A percentile compares a stretch with the other conserved stretches of the same genome.
These are phyloP conservation scores for Cyclotella sp. DNA, from an alignment of 108 stramenopile species.

Conservation along the genomic window DNA sequence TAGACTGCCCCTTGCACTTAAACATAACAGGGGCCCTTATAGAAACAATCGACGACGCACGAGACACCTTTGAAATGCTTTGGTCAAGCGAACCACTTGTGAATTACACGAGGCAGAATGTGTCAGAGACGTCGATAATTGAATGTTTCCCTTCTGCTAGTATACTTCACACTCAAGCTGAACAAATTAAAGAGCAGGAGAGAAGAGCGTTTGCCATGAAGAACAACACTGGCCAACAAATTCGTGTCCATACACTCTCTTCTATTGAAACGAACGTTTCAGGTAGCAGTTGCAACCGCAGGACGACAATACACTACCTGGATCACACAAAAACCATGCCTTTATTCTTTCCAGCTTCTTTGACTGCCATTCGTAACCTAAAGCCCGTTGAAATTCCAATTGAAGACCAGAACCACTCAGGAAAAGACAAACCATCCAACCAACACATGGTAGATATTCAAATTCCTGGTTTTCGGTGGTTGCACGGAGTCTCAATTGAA, in stretches of 20 bases:
- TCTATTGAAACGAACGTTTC: constrained; percentile 18
- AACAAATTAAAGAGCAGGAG: constrained; percentile 60
- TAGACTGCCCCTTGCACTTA: constrained; percentile 82
- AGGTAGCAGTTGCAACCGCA: constrained; percentile 19
- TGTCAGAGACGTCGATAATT: background rate
- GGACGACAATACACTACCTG: constrained; percentile 72
- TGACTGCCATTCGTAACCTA: constrained; percentile 83
- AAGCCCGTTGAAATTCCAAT: constrained; percentile 87
- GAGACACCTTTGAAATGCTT: constrained; percentile 61
- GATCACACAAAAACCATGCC: constrained; percentile 73
- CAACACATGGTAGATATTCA: constrained; percentile 87
- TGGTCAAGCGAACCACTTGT: background rate
- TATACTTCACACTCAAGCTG: constrained; percentile 70
- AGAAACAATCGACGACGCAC: constrained; percentile 79
- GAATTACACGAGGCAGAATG: background rate
- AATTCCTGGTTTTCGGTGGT: constrained; percentile 91
- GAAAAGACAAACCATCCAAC: constrained; percentile 2
- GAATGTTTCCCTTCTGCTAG: background rate
- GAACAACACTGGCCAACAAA: constrained; percentile 89
- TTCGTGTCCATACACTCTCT: constrained; percentile 80
- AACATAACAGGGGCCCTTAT: constrained; percentile 88
- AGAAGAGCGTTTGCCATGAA: constrained; percentile 90
- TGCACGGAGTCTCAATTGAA: constrained; percentile 81
- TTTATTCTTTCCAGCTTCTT: constrained; percentile 86
- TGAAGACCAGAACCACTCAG: constrained; percentile 20